A percentile compares a stretch with the other conserved stretches of the same genome.
Evolutionary conservation across 768 basidiomycete genomes (phyloP).

Genomic region (Tremella yokohamensis): DNA sequence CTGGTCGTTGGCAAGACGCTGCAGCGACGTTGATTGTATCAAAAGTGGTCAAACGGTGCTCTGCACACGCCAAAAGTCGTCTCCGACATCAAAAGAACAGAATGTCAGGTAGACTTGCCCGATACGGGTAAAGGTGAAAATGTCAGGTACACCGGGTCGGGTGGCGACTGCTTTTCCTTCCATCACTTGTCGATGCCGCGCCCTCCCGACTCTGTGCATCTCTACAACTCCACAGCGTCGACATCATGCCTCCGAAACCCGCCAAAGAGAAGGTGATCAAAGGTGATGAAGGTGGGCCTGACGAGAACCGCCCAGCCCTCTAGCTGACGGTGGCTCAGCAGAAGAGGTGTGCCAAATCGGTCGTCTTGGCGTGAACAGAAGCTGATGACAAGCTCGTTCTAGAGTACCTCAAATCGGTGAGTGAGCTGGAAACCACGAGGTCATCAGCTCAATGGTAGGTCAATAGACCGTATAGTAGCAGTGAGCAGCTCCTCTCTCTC

Average conservation of each 20-base stretch:
- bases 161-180: not conserved
- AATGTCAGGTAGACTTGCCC: not conserved
- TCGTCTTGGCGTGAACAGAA: not conserved
- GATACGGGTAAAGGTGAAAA: not conserved
- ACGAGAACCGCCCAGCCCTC: not conserved
- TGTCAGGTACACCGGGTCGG: not conserved
- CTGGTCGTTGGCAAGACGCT: no score
- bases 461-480: constrained; percentile 87
- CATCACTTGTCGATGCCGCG: not conserved
- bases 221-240: not conserved
- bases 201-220: not conserved
- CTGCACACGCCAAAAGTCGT: not conserved
- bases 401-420: constrained; percentile 72
- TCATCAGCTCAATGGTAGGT: constrained; percentile 56
- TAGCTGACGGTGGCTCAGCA: constrained; percentile 33
- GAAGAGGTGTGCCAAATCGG: constrained; percentile 10
- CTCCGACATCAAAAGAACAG: not conserved
- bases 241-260: constrained; percentile 44
- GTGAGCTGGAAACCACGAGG: constrained; percentile 3
- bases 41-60: not conserved
- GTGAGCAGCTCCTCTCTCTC: constrained; percentile 24
- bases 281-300: constrained; percentile 47
- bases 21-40: not conserved
- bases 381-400: constrained; percentile 55
- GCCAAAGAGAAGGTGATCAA: constrained; percentile 46